Base-by-base conservation (phyloP, 306 rosid species). In the Sesbania bispinosa region DNA sequence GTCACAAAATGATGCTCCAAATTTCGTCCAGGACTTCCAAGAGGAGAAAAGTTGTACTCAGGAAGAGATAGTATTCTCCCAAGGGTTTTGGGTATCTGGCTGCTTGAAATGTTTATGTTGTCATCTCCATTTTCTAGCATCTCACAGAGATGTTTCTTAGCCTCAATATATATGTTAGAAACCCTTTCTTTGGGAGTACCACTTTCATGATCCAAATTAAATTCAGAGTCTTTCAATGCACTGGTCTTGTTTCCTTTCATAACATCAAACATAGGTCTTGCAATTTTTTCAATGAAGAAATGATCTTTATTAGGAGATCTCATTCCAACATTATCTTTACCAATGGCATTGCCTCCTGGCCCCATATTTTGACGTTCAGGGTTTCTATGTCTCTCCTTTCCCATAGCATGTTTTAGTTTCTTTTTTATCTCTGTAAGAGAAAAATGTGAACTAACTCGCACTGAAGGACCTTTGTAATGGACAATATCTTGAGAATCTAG, bases 61-160 rank as follows among this genome's bases (percentile, higher is more conserved):
- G 98, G 89, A 75, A 90, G 83, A 57, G 96, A 86, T 9, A 94
- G 96, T 74, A 94, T 84, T 73, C 88, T 84, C 21, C 97, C 98
- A 10, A 94, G 85, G 77, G 90, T 68, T 79, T 90, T 91, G 0
- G 97, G 92, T 23, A 69, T 68, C 39, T 86, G 82, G 68, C 73
- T 79, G 66, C 80, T 78, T 30, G 89, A 77, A 66, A 85, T 69
- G 50, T 83, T 83, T 7, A 72, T 60, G 65, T 61, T 74, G 33
- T 86, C 96, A n/a, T 94, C 88, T 73, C 79, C 96, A 59, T 77
- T 83, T 72, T 86, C 83, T 67, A 88, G 82, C 86, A 90, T 81
- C 81, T 90, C 97, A 32, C 86, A 86, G 21, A 94, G 85, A 83
- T 90, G 98, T 79, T 87, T 94, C 88, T 80, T 88, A 39, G 98